Evolutionary conservation across 345 rosid genomes (phyloP), one percentile per base, ranked within the genome.

Genomic region (Physaria fendleri): DNA sequence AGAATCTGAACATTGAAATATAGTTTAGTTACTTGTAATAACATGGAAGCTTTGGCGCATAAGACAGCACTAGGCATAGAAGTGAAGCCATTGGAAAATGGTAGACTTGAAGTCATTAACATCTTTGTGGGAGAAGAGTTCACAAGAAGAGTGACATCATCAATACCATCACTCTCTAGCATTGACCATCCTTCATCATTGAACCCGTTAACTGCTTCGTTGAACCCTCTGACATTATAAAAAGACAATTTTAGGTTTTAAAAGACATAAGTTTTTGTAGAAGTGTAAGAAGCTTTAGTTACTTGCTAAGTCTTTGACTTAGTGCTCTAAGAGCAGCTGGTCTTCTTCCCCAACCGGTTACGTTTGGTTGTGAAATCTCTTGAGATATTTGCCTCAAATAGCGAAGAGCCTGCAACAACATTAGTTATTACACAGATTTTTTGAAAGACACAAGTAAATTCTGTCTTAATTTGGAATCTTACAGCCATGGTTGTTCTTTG

Each of bases 1-100:
- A 60, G 27, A 52, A 25, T 18, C 2, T 30, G 14, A 51, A 62
- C 5, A 23, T 17, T 20, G 2, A 63, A 10, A 63, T 28, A 7
- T 28, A 66, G 49, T 54, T 47, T 50, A 35, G 16, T 58, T 62
- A 85, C 99, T 85, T 89, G 97, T 62, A 93, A 74, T 44, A 89
- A 78, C 99, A 93, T 93, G 29, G 99, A 93, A 57, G 99, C 99
- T 68, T 89, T 93, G 52, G 97, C 99, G 56, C 97, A 87, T 25
- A 89, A 73, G 47, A 93, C 83, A 0, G 95, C 85, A 51, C 70
- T 86, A 52, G 78, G 82, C 80, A 87, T 79, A 25, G 94, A 74
- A 51, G 87, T 81, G 70, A 80, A 83, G 8, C 95, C 95, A 73
- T 73, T 63, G 5, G 85, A 41, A 23, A 86, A 93, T 41, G 95